A percentile compares a stretch with the other conserved stretches of the same genome.
Evolutionary conservation across 73 alveolate genomes (phyloP).

Genomic region (Uronychia setigera): DNA sequence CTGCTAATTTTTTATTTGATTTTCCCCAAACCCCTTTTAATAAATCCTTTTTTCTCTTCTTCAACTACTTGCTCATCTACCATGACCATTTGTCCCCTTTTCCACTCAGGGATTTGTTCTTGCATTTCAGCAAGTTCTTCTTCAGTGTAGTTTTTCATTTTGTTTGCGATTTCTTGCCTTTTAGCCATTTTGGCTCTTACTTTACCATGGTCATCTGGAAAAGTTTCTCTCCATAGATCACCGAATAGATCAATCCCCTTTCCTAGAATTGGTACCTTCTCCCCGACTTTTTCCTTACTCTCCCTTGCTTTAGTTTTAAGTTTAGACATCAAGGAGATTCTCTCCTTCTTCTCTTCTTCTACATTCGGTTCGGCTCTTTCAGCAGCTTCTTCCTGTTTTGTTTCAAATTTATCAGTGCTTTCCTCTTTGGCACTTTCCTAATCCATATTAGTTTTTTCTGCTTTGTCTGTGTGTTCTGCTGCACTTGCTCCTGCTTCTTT

Average conservation of each 20-base stretch:
- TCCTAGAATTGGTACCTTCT: constrained; percentile 35
- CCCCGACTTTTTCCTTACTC: constrained; percentile 17
- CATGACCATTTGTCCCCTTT: constrained; percentile 48
- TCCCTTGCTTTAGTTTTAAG: constrained; percentile 11
- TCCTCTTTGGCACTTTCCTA: constrained; percentile 9
- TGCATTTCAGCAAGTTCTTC: constrained; percentile 36
- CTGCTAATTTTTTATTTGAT: constrained; percentile 18
- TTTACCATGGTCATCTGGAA: constrained; percentile 50
- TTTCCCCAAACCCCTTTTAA: constrained; percentile 8
- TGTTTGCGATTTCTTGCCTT: constrained; percentile 33
- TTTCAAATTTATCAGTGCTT: neutral
- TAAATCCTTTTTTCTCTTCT: constrained; percentile 43
- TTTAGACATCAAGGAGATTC: neutral
- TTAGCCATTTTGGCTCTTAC: constrained; percentile 11
- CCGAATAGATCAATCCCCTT: constrained; percentile 12
- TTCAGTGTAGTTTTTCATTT: constrained; percentile 19
- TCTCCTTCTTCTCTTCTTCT: neutral
- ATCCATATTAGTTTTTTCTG: constrained; percentile 9
- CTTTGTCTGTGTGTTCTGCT: neutral
- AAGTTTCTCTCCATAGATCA: constrained; percentile 67
- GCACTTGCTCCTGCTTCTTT: neutral
- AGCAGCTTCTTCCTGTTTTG: neutral
- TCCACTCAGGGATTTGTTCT: constrained; percentile 64
- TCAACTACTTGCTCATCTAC: constrained; percentile 27
- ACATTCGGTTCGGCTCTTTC: neutral